Conservation (phyloP, 1,284 basidiomycete genomes). For the Malassezia sympodialis region DNA sequence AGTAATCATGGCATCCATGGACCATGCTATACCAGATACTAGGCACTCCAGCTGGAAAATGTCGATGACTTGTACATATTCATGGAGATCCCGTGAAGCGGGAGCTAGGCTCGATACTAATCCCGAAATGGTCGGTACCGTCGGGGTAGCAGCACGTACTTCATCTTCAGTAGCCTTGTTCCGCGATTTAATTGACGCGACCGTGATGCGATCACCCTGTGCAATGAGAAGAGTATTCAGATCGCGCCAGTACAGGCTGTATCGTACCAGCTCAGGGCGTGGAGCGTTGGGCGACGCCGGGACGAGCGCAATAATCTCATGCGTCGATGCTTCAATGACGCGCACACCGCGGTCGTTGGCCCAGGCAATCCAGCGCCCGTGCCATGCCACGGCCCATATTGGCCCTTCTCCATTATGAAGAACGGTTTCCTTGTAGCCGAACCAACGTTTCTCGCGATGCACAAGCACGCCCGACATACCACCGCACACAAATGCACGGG, state of each 20-base stretch:
- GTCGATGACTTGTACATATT: constrained; percentile 69
- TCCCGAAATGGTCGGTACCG: constrained; percentile 8
- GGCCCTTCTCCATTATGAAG: constrained; percentile 84
- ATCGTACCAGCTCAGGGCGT: constrained; percentile 84
- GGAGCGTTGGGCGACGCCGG: constrained; percentile 71
- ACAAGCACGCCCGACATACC: constrained; percentile 80
- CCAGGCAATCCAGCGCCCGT: constrained; percentile 80
- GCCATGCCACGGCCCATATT: constrained; percentile 84
- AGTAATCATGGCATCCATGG: constrained; percentile 61
- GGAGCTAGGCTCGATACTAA: not conserved
- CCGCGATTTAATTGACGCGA: constrained; percentile 53
- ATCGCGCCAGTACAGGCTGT: constrained; percentile 81
- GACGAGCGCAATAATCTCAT: constrained; percentile 75
- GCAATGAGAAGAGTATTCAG: constrained; percentile 74
- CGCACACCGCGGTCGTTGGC: constrained; percentile 92
- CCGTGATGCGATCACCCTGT: constrained; percentile 90
- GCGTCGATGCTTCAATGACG: constrained; percentile 74
- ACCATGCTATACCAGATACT: constrained; percentile 79
- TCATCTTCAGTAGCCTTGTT: constrained; percentile 15
- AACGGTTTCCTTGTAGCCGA: constrained; percentile 81
- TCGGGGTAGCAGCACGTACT: constrained; percentile 14
- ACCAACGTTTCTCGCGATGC: constrained; percentile 87
- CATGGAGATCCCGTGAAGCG: constrained; percentile 5
- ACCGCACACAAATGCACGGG: constrained; percentile 81
- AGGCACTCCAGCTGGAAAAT: constrained; percentile 92